Percentiles rank a stretch among this genome's conserved stretches.
phyloP scores from a whole-genome alignment of 345 rosid genomes.

The Kernera saxatilis region DNA sequence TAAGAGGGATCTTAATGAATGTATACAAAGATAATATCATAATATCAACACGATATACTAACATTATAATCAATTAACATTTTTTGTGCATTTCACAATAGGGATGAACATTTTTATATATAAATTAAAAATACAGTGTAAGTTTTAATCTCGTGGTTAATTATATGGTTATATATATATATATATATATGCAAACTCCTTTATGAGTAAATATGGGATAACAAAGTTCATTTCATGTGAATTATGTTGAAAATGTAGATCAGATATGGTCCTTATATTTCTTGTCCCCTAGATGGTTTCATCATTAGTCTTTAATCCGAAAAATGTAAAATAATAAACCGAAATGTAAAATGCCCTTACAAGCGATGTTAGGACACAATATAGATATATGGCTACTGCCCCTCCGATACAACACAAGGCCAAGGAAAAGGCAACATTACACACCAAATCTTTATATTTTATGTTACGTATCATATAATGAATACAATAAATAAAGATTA shows the following conservation, averaged over 20 bases:
- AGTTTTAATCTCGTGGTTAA: no score
- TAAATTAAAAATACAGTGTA: no score
- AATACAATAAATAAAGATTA: neutral
- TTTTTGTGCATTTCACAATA: neutral
- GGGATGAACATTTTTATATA: neutral
- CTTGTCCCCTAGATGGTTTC: neutral
- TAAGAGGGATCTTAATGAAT: no score
- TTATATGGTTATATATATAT: neutral
- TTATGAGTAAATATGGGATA: neutral
- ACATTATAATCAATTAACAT: neutral
- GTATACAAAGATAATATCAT: no score
- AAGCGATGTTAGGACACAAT: conserved; percentile 11
- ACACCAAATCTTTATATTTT: conserved; percentile 25
- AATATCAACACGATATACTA: no score
- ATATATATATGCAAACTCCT: neutral
- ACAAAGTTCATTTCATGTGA: neutral
- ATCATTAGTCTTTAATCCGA: neutral
- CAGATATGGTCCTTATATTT: neutral
- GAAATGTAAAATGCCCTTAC: conserved; percentile 8
- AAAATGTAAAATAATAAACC: neutral
- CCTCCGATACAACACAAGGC: conserved; percentile 11
- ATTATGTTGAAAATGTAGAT: conserved; percentile 5
- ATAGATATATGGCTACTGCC: neutral
- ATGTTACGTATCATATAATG: conserved; percentile 5
- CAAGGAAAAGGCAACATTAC: conserved; percentile 7